phyloP scores from a whole-genome alignment of 768 basidiomycete species.

The Ramaria sp. region DNA sequence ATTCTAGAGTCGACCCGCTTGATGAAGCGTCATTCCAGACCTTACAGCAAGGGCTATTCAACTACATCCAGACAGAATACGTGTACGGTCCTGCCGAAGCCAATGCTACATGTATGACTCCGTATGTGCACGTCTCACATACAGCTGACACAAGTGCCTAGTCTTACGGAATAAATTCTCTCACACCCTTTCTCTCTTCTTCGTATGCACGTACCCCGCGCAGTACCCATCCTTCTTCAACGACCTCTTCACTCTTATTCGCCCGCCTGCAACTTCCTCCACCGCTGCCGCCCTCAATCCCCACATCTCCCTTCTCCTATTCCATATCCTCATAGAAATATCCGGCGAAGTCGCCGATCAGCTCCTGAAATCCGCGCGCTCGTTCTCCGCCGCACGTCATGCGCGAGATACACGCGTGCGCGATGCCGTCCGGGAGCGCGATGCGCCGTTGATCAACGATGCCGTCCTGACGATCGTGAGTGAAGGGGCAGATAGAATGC shows the following conservation, averaged over 20 bases:
- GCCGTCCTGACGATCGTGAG: conserved; percentile 77
- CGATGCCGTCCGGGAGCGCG: conserved; percentile 83
- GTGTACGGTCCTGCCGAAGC: conserved; percentile 77
- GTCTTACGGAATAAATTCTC: conserved; percentile 94
- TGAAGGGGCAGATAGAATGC: conserved; percentile 55
- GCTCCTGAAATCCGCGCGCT: conserved; percentile 78
- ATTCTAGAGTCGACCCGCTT: conserved; percentile 29
- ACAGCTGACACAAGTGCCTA: conserved; percentile 21
- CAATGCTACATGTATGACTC: conserved; percentile 63
- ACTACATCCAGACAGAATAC: conserved; percentile 85
- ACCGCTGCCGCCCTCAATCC: conserved; percentile 52
- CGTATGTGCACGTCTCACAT: neutral
- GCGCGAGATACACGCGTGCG: conserved; percentile 75
- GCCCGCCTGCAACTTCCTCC: conserved; percentile 21
- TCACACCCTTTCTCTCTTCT: conserved; percentile 81
- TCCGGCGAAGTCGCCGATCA: conserved; percentile 97
- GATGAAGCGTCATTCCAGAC: conserved; percentile 61
- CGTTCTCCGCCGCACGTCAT: conserved; percentile 60
- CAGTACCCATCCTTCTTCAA: conserved; percentile 83
- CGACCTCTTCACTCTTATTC: conserved; percentile 66
- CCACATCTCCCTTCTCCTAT: conserved; percentile 79
- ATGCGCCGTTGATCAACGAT: conserved; percentile 78
- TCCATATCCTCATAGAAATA: conserved; percentile 88
- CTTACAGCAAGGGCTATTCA: conserved; percentile 65
- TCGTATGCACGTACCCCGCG: conserved; percentile 76